Conservation (phyloP, 2,329 filamentous ascomycete genomes). For the Capronia coronata region DNA sequence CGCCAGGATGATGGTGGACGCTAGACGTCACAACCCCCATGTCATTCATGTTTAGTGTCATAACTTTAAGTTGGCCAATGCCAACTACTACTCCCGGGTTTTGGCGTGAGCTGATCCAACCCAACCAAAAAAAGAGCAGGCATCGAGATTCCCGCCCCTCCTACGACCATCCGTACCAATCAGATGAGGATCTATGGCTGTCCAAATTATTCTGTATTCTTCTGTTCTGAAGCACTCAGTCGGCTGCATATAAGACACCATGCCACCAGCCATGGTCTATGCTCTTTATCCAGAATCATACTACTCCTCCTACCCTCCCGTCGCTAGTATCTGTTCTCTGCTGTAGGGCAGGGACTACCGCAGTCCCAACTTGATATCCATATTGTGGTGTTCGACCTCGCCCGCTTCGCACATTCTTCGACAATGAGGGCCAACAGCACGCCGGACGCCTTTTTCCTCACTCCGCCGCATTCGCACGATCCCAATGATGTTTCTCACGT, state of each 20-base stretch:
- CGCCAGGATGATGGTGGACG: no score
- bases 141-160: neutral
- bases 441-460: conserved; percentile 20
- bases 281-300: neutral
- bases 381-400: no score
- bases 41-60: neutral
- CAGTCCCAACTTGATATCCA: no score
- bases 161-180: conserved; percentile 10
- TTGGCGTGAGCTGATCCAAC: neutral
- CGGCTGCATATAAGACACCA: neutral
- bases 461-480: conserved; percentile 23
- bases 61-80: neutral
- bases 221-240: conserved; percentile 1
- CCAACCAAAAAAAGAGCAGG: neutral
- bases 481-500: conserved; percentile 21
- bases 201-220: neutral
- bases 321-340: neutral
- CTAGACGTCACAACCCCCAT: neutral
- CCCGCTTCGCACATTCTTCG: neutral
- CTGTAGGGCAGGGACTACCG: no score
- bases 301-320: neutral
- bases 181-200: neutral
- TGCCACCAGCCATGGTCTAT: neutral
- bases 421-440: conserved; percentile 11
- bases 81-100: neutral